Percentiles rank a stretch among this genome's conserved stretches.
These are phyloP conservation scores for Gossypium australe DNA, from an alignment of 345 rosid species.

Conservation along the genomic window DNA sequence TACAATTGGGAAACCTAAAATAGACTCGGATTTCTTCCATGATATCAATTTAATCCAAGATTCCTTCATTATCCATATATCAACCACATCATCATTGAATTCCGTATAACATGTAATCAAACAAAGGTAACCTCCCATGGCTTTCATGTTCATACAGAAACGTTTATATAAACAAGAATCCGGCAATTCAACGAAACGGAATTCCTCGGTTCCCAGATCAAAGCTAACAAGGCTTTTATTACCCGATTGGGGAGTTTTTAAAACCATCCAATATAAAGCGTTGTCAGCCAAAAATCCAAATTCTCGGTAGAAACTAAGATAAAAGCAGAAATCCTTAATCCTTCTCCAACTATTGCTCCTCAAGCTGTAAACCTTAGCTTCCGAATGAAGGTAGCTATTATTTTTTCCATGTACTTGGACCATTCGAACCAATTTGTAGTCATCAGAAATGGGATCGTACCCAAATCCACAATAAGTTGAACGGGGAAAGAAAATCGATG, in stretches of 20 bases:
- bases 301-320: slow-evolving; percentile 21
- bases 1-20: not conserved
- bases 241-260: slow-evolving; percentile 21
- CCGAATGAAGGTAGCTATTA: slow-evolving; percentile 13
- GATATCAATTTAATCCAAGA: not conserved
- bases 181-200: slow-evolving; percentile 22
- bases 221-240: slow-evolving; percentile 19
- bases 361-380: slow-evolving; percentile 36
- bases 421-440: slow-evolving; percentile 31
- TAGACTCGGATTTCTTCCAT: not conserved
- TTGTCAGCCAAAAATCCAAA: slow-evolving; percentile 32
- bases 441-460: slow-evolving; percentile 24
- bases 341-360: slow-evolving; percentile 34
- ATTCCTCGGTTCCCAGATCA: not conserved
- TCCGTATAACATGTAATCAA: slow-evolving; percentile 8
- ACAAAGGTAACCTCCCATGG: slow-evolving; percentile 24
- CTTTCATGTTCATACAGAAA: slow-evolving; percentile 26
- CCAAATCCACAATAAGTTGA: slow-evolving; percentile 34
- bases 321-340: slow-evolving; percentile 25
- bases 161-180: not conserved
- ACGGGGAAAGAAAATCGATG: too few species aligned
- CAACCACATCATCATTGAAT: not conserved
- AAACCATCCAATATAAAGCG: slow-evolving; percentile 37
- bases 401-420: slow-evolving; percentile 20
- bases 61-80: slow-evolving; percentile 9